These are phyloP conservation scores for Panaeolus papilionaceus DNA, from an alignment of 768 basidiomycete genomes.

Conservation along the genomic window DNA sequence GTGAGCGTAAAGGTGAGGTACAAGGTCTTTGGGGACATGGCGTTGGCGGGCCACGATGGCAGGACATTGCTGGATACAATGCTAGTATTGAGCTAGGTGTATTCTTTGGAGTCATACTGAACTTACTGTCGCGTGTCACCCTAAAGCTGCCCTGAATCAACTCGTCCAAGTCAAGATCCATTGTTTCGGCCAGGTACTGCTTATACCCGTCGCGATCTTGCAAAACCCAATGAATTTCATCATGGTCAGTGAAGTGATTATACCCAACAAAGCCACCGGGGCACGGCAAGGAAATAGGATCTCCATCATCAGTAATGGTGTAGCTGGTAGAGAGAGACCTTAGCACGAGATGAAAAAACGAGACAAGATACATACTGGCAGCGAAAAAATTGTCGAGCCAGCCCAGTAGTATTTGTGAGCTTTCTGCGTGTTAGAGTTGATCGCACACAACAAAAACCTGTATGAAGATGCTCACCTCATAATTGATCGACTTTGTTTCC, in stretches of 20 bases:
- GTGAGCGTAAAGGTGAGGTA: background rate
- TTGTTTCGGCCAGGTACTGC: background rate
- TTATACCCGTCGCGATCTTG: background rate
- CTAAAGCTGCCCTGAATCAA: background rate
- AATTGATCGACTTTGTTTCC: constrained; percentile 1
- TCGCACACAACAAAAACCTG: background rate
- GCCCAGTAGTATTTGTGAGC: background rate
- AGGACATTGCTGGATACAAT: background rate
- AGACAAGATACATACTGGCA: background rate
- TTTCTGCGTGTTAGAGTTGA: background rate
- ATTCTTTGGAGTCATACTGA: no score
- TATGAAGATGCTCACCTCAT: background rate
- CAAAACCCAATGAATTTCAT: background rate
- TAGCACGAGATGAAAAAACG: no score
- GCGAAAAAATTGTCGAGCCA: background rate
- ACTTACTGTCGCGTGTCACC: background rate
- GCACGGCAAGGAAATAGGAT: background rate
- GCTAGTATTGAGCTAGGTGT: no score
- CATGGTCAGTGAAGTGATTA: background rate
- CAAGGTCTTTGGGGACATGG: background rate
- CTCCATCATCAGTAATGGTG: background rate
- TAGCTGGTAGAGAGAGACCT: background rate
- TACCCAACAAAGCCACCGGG: background rate
- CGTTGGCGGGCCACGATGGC: background rate
- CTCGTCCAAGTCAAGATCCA: background rate